These are phyloP conservation scores for Hyaloperonospora brassicae DNA, from an alignment of 352 stramenopile genomes.

Conservation along the genomic window DNA sequence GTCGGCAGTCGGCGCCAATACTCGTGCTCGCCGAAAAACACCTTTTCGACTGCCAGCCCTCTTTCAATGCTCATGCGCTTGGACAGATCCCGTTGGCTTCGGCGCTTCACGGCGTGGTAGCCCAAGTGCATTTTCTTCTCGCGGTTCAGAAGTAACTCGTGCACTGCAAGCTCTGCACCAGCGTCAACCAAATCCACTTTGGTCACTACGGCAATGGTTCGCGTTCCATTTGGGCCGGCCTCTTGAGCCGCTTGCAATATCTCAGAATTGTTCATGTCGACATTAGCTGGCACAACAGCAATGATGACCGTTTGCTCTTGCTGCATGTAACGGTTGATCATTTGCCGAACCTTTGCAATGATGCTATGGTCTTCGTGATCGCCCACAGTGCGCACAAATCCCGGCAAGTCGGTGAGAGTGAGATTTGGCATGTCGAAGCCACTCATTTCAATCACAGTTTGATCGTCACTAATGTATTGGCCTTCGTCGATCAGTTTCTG, in stretches of 20 bases:
- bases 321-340: conserved; percentile 67
- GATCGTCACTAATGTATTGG: too few relatives aligned
- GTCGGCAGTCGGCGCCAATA: conserved; percentile 32
- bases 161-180: conserved; percentile 57
- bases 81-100: conserved; percentile 61
- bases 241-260: conserved; percentile 63
- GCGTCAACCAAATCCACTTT: conserved; percentile 85
- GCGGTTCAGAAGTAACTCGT: conserved; percentile 66
- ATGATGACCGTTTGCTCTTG: conserved; percentile 79
- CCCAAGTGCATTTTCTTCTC: conserved; percentile 59
- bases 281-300: conserved; percentile 76
- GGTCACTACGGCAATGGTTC: conserved; percentile 84
- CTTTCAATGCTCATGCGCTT: conserved; percentile 48
- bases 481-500: too few relatives aligned
- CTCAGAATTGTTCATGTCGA: conserved; percentile 82
- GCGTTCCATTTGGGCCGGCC: conserved; percentile 50
- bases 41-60: conserved; percentile 38
- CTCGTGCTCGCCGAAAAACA: conserved; percentile 1
- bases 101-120: conserved; percentile 85
- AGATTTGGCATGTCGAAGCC: conserved; percentile 46
- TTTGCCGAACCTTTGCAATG: conserved; percentile 55
- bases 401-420: conserved; percentile 76
- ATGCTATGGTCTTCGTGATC: conserved; percentile 59
- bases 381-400: conserved; percentile 60
- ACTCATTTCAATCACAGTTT: too few relatives aligned